Conservation (phyloP, 768 basidiomycete genomes). For the Lepiota brunneoincarnata region DNA sequence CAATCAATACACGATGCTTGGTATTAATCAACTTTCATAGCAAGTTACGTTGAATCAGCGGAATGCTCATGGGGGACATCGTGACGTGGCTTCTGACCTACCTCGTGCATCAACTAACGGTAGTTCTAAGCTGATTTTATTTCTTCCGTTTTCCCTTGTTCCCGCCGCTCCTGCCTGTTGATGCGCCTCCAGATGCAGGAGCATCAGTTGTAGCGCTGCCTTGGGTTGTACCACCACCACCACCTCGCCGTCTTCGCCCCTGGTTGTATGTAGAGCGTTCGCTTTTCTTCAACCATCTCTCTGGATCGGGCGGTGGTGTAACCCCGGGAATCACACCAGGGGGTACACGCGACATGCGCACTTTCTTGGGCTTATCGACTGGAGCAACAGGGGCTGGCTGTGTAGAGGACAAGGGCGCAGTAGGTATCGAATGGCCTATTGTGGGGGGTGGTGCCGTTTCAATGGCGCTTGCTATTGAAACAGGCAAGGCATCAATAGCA, state of each 20-base stretch:
- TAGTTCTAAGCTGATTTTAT: constrained; percentile 26
- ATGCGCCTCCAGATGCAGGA: constrained; percentile 24
- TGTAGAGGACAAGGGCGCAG: constrained; percentile 28
- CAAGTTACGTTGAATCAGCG: constrained; percentile 5
- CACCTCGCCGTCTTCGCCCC: constrained; percentile 51
- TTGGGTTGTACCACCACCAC: constrained; percentile 64
- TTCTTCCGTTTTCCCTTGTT: constrained; percentile 71
- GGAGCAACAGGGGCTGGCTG: constrained; percentile 30
- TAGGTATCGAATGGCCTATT: constrained; percentile 25
- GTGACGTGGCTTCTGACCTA: constrained; percentile 2
- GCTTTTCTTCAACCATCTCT: constrained; percentile 87
- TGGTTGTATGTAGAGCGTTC: constrained; percentile 62
- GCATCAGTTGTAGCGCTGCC: constrained; percentile 47
- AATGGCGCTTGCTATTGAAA: constrained; percentile 46
- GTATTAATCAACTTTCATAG: constrained; percentile 11
- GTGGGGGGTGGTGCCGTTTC: constrained; percentile 62
- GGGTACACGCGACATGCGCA: constrained; percentile 67
- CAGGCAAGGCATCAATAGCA: constrained; percentile 58
- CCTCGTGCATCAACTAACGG: constrained; percentile 7
- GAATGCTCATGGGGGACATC: neutral
- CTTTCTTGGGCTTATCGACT: constrained; percentile 35
- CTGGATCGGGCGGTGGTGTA: constrained; percentile 81
- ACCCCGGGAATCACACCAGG: constrained; percentile 75
- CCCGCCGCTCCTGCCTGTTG: constrained; percentile 33
- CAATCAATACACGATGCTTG: constrained; percentile 13